A percentile compares a stretch with the other conserved stretches of the same genome.
Conservation (phyloP, 2,329 filamentous ascomycete genomes). For the Talaromyces sp. region DNA sequence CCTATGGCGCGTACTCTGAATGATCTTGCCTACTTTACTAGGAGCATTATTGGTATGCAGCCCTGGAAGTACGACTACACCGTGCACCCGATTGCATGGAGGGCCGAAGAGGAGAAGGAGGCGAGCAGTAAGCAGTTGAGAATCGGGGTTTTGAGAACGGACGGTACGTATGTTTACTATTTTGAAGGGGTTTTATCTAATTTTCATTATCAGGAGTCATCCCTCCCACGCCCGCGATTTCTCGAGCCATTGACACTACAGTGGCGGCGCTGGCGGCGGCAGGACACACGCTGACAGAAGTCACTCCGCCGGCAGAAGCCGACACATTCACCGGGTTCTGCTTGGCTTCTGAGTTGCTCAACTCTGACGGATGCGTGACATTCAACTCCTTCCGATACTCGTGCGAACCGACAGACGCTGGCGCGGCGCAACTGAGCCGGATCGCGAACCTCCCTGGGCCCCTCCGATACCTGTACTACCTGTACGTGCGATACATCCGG, state of each 20-base stretch:
- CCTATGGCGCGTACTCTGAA: conserved; percentile 85
- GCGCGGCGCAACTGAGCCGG: conserved; percentile 68
- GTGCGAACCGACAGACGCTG: conserved; percentile 75
- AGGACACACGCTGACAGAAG: conserved; percentile 69
- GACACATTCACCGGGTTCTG: conserved; percentile 72
- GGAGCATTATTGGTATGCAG: conserved; percentile 70
- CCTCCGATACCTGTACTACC: conserved; percentile 79
- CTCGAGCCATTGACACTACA: conserved; percentile 67
- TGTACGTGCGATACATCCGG: conserved; percentile 81
- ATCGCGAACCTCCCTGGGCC: conserved; percentile 70
- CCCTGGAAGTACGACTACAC: conserved; percentile 87
- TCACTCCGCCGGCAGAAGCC: conserved; percentile 65
- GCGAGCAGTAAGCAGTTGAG: conserved; percentile 61
- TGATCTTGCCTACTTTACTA: conserved; percentile 80
- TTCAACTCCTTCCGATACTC: conserved; percentile 72
- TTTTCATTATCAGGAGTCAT: conserved; percentile 56
- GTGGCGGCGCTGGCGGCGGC: conserved; percentile 63
- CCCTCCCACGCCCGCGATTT: conserved; percentile 79
- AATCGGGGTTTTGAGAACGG: conserved; percentile 72
- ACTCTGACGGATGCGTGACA: conserved; percentile 76
- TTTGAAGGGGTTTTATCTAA: background rate
- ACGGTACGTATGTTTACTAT: conserved; percentile 42
- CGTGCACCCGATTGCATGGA: conserved; percentile 81
- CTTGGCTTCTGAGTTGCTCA: conserved; percentile 75
- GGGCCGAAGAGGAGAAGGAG: conserved; percentile 56